phyloP scores from a whole-genome alignment of 2,329 filamentous ascomycete species.

The Amauroascus verrucosus region DNA sequence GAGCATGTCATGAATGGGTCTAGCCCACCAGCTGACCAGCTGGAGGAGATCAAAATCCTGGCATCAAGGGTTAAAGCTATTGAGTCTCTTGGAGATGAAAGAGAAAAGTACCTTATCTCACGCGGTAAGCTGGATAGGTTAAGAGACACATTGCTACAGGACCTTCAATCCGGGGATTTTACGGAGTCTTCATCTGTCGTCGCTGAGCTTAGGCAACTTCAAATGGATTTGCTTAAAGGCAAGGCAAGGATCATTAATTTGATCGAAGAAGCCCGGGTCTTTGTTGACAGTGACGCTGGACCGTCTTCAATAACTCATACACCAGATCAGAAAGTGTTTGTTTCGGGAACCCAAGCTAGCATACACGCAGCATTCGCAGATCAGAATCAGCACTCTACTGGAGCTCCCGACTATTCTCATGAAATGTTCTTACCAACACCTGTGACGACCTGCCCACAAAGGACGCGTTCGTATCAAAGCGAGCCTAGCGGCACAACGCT shows the following conservation, averaged over 20 bases:
- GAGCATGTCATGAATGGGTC: slow-evolving; percentile 29
- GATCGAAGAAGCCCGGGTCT: slow-evolving; percentile 25
- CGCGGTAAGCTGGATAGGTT: slow-evolving; percentile 26
- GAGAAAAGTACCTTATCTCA: slow-evolving; percentile 21
- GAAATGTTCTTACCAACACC: slow-evolving; percentile 2
- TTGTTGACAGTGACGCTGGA: slow-evolving; percentile 14
- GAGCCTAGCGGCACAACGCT: not conserved
- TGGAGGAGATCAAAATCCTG: slow-evolving; percentile 29
- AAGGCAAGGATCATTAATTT: slow-evolving; percentile 28
- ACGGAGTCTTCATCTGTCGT: slow-evolving; percentile 27
- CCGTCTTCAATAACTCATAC: not conserved
- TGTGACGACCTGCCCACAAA: not conserved
- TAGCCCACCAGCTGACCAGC: slow-evolving; percentile 25
- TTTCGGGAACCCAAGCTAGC: slow-evolving; percentile 15
- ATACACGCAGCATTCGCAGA: slow-evolving; percentile 4
- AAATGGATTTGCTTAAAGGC: slow-evolving; percentile 27
- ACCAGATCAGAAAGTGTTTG: slow-evolving; percentile 13
- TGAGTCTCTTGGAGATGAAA: slow-evolving; percentile 25
- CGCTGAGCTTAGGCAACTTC: slow-evolving; percentile 25
- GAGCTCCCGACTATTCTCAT: not conserved
- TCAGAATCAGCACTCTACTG: not conserved
- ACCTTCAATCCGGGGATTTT: slow-evolving; percentile 27
- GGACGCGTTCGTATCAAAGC: not conserved
- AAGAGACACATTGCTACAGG: slow-evolving; percentile 29
- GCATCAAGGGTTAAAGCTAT: slow-evolving; percentile 31